Evolutionary conservation across 345 rosid species (phyloP).

Genomic region (Barbarea vulgaris): DNA sequence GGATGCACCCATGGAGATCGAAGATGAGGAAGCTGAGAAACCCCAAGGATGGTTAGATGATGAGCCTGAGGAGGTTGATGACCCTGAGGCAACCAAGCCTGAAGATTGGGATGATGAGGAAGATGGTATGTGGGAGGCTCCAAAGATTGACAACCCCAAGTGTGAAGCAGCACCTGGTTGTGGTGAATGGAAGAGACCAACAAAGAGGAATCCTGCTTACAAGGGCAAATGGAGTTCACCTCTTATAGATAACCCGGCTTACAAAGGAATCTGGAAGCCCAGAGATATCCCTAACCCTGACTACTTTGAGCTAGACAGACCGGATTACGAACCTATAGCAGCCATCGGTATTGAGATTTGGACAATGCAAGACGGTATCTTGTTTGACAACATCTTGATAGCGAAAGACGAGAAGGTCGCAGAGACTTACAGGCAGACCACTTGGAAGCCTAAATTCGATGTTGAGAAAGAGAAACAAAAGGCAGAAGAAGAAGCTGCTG

Average conservation of each 20-base stretch:
- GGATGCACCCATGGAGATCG: slow-evolving; percentile 90
- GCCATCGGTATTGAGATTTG: slow-evolving; percentile 89
- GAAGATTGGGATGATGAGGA: slow-evolving; percentile 97
- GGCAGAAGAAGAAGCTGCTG: slow-evolving; percentile 67
- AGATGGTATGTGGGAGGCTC: slow-evolving; percentile 94
- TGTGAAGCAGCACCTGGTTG: slow-evolving; percentile 81
- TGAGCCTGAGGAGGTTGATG: slow-evolving; percentile 87
- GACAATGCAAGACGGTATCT: slow-evolving; percentile 92
- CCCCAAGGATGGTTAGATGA: slow-evolving; percentile 93
- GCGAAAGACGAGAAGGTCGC: slow-evolving; percentile 69
- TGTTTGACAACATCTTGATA: slow-evolving; percentile 79
- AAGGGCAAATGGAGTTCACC: slow-evolving; percentile 88
- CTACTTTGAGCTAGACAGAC: slow-evolving; percentile 74
- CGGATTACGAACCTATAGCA: slow-evolving; percentile 77
- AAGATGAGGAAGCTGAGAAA: slow-evolving; percentile 79
- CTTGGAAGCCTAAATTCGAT: slow-evolving; percentile 75
- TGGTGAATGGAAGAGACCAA: slow-evolving; percentile 89
- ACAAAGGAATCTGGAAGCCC: slow-evolving; percentile 91
- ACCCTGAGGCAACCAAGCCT: slow-evolving; percentile 85
- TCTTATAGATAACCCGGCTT: slow-evolving; percentile 78
- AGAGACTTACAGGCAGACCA: slow-evolving; percentile 46
- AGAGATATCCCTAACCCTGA: slow-evolving; percentile 74
- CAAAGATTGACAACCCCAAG: slow-evolving; percentile 79
- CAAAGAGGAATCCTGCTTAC: slow-evolving; percentile 80
- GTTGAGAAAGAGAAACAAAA: slow-evolving; percentile 76